Evolutionary conservation across 106 monocot species (phyloP).

Genomic region (Dendrobium catenatum): DNA sequence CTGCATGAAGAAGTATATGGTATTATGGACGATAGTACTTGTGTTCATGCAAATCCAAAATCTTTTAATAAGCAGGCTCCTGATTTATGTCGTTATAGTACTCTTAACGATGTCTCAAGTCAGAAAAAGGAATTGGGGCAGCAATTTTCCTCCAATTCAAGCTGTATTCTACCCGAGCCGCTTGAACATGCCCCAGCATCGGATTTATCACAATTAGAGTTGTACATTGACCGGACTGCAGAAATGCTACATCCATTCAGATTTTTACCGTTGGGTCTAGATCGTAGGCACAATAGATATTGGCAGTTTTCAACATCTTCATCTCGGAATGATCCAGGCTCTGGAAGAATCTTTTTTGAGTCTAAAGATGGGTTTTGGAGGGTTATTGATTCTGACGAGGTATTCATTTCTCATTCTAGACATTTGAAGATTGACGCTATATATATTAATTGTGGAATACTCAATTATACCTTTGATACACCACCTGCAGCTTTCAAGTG

Average conservation of each 20-base stretch:
- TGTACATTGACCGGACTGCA: slow-evolving; percentile 73
- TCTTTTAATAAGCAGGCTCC: slow-evolving; percentile 22
- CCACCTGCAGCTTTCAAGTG: too few relatives aligned
- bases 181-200: slow-evolving; percentile 61
- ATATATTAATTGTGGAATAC: neutral
- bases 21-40: slow-evolving; percentile 34
- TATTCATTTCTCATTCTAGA: slow-evolving; percentile 16
- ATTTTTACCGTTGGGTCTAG: slow-evolving; percentile 85
- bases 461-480: too few relatives aligned
- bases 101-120: slow-evolving; percentile 15
- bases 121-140: slow-evolving; percentile 50
- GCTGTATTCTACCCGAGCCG: slow-evolving; percentile 31
- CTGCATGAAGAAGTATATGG: slow-evolving; percentile 68
- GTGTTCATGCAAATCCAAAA: slow-evolving; percentile 29
- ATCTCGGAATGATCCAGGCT: slow-evolving; percentile 79
- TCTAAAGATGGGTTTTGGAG: slow-evolving; percentile 83
- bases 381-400: slow-evolving; percentile 93
- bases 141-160: slow-evolving; percentile 35
- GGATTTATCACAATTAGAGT: slow-evolving; percentile 69
- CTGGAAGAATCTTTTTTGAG: slow-evolving; percentile 92
- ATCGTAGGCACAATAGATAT: slow-evolving; percentile 86
- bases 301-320: slow-evolving; percentile 89
- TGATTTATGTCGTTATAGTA: slow-evolving; percentile 21
- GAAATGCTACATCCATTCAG: slow-evolving; percentile 80
- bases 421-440: neutral